Evolutionary conservation across 2,329 filamentous ascomycete genomes (phyloP).

Genomic region (Xylariales sp.): DNA sequence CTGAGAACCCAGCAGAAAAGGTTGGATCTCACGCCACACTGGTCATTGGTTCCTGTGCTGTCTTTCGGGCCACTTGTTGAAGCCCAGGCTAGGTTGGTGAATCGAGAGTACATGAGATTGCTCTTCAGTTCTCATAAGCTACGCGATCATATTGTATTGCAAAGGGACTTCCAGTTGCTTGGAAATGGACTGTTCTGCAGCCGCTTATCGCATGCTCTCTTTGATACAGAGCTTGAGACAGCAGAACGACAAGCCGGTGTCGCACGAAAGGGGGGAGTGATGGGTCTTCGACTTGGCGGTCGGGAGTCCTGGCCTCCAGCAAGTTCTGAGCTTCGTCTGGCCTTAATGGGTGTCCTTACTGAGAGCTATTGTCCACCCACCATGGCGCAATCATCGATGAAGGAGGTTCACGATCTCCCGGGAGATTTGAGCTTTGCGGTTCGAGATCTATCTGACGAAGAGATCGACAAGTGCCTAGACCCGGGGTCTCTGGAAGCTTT

Average conservation of each 20-base stretch:
- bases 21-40: slow-evolving; percentile 44
- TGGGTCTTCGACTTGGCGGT: slow-evolving; percentile 79
- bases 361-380: slow-evolving; percentile 57
- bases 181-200: slow-evolving; percentile 81
- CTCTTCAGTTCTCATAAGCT: slow-evolving; percentile 73
- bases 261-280: slow-evolving; percentile 63
- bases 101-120: slow-evolving; percentile 67
- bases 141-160: slow-evolving; percentile 66
- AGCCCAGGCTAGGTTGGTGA: slow-evolving; percentile 72
- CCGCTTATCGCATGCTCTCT: slow-evolving; percentile 75
- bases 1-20: slow-evolving; percentile 12
- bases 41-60: slow-evolving; percentile 59
- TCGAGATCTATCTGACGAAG: slow-evolving; percentile 70
- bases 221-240: slow-evolving; percentile 75
- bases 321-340: slow-evolving; percentile 85
- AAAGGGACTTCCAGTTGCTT: slow-evolving; percentile 76
- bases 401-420: slow-evolving; percentile 44
- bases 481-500: slow-evolving; percentile 78
- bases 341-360: slow-evolving; percentile 76
- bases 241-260: slow-evolving; percentile 69
- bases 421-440: slow-evolving; percentile 79
- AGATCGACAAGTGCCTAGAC: slow-evolving; percentile 80
- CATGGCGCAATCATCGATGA: slow-evolving; percentile 15
- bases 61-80: slow-evolving; percentile 72
- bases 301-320: slow-evolving; percentile 88